phyloP scores from a whole-genome alignment of 169 alveolate species.

The Cryptosporidium xiaoi region DNA sequence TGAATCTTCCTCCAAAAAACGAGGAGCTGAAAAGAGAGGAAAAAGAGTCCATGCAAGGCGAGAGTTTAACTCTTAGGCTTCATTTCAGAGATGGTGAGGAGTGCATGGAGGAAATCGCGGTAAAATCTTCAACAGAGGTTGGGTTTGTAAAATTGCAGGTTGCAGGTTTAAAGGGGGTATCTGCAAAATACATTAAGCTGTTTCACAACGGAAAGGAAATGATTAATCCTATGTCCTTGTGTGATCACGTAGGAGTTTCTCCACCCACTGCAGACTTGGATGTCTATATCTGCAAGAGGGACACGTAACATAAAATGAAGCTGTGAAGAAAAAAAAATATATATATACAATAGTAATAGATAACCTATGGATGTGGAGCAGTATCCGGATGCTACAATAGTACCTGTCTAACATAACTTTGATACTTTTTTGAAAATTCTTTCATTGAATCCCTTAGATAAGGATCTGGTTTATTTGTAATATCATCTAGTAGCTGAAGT shows the following conservation, averaged over 20 bases:
- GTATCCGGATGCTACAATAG: constrained; percentile 40
- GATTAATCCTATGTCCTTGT: constrained; percentile 79
- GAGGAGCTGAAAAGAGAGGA: constrained; percentile 65
- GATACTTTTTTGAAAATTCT: constrained; percentile 31
- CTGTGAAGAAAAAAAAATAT: background rate
- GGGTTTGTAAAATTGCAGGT: constrained; percentile 79
- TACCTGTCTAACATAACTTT: constrained; percentile 73
- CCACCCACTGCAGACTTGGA: constrained; percentile 76
- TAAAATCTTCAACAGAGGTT: constrained; percentile 79
- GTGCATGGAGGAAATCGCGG: constrained; percentile 53
- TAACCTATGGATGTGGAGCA: constrained; percentile 1
- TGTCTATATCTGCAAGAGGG: constrained; percentile 39
- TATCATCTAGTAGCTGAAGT: constrained; percentile 16
- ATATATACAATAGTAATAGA: background rate
- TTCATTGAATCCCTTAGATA: constrained; percentile 20
- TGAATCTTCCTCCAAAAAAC: constrained; percentile 67
- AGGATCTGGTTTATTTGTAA: constrained; percentile 18
- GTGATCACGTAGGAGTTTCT: constrained; percentile 77
- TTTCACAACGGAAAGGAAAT: constrained; percentile 61
- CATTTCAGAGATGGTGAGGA: constrained; percentile 25
- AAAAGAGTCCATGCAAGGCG: constrained; percentile 50
- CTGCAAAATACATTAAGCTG: constrained; percentile 75
- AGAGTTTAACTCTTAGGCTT: constrained; percentile 44
- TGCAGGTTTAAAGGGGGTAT: constrained; percentile 71
- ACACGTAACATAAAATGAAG: background rate